A percentile compares a stretch with the other conserved stretches of the same genome.
Evolutionary conservation across 768 basidiomycete species (phyloP).

Genomic region (Rhodosporidiobolus odoratus): DNA sequence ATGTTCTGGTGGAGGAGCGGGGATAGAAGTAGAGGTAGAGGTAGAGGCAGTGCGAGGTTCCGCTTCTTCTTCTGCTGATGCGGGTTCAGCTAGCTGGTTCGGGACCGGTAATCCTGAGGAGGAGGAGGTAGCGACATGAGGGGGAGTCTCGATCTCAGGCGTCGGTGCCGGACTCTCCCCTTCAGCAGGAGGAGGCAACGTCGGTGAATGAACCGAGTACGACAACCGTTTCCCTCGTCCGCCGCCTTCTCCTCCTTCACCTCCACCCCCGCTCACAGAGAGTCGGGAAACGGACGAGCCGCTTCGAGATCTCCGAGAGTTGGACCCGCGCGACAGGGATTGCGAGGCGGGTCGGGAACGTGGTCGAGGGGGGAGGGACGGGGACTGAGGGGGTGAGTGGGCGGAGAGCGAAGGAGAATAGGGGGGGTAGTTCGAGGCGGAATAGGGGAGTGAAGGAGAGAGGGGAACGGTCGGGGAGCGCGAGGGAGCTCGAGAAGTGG

Average conservation of each 20-base stretch:
- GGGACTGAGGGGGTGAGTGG: neutral
- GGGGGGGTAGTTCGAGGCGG: neutral
- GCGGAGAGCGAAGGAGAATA: neutral
- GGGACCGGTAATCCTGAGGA: too few relatives aligned
- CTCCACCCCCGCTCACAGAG: too few relatives aligned
- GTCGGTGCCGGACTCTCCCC: too few relatives aligned
- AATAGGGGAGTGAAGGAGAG: neutral
- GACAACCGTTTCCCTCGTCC: too few relatives aligned
- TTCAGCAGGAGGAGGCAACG: too few relatives aligned
- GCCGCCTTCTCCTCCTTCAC: too few relatives aligned
- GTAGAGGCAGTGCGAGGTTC: neutral
- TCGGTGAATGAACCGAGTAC: too few relatives aligned
- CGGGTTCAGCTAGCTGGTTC: too few relatives aligned
- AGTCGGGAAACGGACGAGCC: conserved; percentile 5
- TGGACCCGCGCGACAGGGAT: neutral
- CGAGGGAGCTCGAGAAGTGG: neutral
- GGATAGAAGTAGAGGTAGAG: neutral
- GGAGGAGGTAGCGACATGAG: too few relatives aligned
- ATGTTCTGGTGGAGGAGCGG: neutral
- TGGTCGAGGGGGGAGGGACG: neutral
- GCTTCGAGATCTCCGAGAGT: neutral
- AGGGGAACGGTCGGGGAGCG: neutral
- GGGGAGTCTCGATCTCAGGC: too few relatives aligned
- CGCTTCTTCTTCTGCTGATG: too few relatives aligned
- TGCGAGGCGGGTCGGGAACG: neutral